Base-by-base conservation (phyloP, 768 basidiomycete species). In the Boletus insuetus region DNA sequence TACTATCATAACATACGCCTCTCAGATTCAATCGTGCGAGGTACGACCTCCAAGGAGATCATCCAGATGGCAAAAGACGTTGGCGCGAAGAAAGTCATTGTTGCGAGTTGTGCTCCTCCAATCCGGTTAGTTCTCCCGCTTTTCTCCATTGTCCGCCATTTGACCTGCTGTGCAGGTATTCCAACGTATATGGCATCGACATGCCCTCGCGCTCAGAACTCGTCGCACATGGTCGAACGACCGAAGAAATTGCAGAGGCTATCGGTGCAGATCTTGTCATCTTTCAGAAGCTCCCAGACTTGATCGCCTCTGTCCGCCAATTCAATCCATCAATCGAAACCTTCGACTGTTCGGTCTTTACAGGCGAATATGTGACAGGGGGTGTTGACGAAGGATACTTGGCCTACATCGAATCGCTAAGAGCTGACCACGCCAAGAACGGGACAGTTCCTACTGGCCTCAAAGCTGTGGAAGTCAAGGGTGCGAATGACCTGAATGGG, bases 41-140 rank as follows among this genome's bases (percentile, higher is more conserved):
- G 97, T 6, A 99, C 97, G 1, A 99, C 97, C 0, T 98, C 96
- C 14, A 96, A 92, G 68, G 97, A 99, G 70, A 99, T 99, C 58
- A 83, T 99, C 24, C 95, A 98, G 69, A 98, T 99, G 95, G 97
- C 96, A 19, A 95, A 95, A 68, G 97, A 99, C 65, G 97, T 97
- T 16, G 97, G 97, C 16, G 96, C 97, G 17, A 94, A 89, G 72
- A 91, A 89, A 62, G 93, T 99, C 64, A 88, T 98, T 58, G 86
- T 98, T 44, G 97, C 97, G 1, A 96, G 94, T 47, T 98, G 97
- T 67, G 93, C 97, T 9, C 97, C 97, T 7, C 93, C 97, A 1
- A 98, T 99, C 63, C 84, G 95, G 84, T 91, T 57, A 40, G 77
- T 63, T 13, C 20, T 31, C 2, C 8, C 17, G 4, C 48, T 48